Evolutionary conservation across 1,139 yeast species (phyloP).

Genomic region (Nakaseomyces kungkrabaensis): DNA sequence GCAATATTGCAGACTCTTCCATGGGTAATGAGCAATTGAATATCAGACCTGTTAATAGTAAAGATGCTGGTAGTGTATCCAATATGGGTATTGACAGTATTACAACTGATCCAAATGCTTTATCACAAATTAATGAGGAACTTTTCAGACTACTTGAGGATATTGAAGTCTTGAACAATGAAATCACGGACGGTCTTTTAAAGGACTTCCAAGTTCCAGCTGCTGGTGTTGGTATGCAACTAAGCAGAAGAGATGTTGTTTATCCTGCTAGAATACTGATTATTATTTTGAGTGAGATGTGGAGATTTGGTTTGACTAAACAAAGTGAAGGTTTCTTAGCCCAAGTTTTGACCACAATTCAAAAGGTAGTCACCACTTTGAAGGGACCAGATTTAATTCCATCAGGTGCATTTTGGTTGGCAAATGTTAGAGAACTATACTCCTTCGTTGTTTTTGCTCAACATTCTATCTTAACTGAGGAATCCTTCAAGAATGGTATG

Average conservation of each 20-base stretch:
- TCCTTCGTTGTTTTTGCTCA: constrained; percentile 94
- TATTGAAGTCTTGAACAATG: constrained; percentile 68
- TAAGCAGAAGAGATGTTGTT: constrained; percentile 81
- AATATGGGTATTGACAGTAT: constrained; percentile 36
- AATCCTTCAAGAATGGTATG: constrained; percentile 71
- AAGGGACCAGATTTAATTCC: constrained; percentile 82
- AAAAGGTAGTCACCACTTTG: constrained; percentile 58
- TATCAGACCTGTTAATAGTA: constrained; percentile 10
- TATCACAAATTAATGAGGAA: constrained; percentile 53
- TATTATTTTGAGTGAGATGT: constrained; percentile 90
- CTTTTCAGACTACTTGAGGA: constrained; percentile 66
- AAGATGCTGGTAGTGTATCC: constrained; percentile 7
- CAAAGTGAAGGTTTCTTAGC: constrained; percentile 90
- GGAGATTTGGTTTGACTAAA: constrained; percentile 91
- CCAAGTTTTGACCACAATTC: constrained; percentile 80
- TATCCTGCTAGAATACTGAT: constrained; percentile 96
- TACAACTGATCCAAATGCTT: constrained; percentile 40
- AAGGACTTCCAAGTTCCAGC: constrained; percentile 88
- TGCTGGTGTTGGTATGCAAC: constrained; percentile 68
- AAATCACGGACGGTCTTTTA: constrained; percentile 78
- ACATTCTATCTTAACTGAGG: constrained; percentile 76
- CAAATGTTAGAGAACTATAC: constrained; percentile 90
- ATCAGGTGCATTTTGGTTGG: constrained; percentile 96
- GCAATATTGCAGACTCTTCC: not conserved
- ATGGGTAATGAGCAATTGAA: constrained; percentile 5